Base-by-base conservation (phyloP, 2,329 filamentous ascomycete genomes). In the Diaporthe citriasiana region DNA sequence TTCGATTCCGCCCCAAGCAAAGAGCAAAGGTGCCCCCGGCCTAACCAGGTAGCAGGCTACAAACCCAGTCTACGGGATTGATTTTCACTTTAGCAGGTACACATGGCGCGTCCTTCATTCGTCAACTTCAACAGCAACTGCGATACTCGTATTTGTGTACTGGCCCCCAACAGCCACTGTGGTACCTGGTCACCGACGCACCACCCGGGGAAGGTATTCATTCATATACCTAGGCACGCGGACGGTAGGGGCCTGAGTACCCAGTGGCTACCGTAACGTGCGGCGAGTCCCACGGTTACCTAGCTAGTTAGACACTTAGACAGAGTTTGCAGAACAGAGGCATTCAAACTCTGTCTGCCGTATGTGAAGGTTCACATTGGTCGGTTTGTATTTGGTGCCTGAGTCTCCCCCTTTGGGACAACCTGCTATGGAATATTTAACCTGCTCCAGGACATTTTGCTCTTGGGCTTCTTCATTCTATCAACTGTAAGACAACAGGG, bases 61-160 rank as follows among this genome's bases (percentile, higher is more conserved):
- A 63, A 30, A 63, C 40, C 40, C 40, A 30, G 25, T 45, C 40
- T 33, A 63, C 57, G 25, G 38, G 57, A 45, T 27, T 45, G 57
- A 63, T 8, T 30, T 50, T 19, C 45, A 25, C 38, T 25, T 38
- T 10, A 27, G 22, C 25, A 63, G 25, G 38, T 38, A 57, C 55
- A 57, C 57, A 22, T 30, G 7, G 57, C 40, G 25, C 57, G 35
- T 45, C 40, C 30, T 30, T 30, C 19, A 12, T 63, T 22, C 15
- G 33, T 59, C 19, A 25, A 40, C 33, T 25, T 38, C 6, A 59
- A 59, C 38, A 45, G 25, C 30, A 63, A 27, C 15, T 5, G 59
- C 27, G 25, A 47, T 15, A 4, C 25, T 47, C 17, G 25, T 45
- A 25, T 45, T 45, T n/a, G n/a, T n/a, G n/a, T n/a, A 27, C 56